phyloP scores from a whole-genome alignment of 2,329 filamentous ascomycete genomes.

The Coleophoma crateriformis region DNA sequence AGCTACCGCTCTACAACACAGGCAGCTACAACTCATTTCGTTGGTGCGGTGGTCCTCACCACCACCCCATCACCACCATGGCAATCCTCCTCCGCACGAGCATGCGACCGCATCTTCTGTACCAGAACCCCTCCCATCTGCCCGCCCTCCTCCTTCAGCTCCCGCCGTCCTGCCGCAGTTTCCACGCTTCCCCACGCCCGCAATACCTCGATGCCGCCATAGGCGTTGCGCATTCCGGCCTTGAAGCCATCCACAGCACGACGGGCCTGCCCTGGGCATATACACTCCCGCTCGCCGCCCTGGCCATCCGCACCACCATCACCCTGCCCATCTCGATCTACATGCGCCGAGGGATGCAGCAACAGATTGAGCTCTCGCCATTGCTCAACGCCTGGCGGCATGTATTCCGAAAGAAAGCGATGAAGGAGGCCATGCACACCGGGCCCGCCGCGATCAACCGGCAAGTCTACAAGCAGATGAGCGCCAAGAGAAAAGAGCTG shows the following conservation, averaged over 20 bases:
- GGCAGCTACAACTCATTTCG: too few relatives aligned
- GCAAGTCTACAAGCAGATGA: constrained; percentile 13
- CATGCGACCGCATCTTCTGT: neutral
- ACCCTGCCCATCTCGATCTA: constrained; percentile 41
- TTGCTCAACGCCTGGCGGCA: constrained; percentile 32
- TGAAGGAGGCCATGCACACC: constrained; percentile 17
- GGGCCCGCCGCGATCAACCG: constrained; percentile 13
- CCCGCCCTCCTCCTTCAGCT: constrained; percentile 11
- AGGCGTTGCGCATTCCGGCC: constrained; percentile 35
- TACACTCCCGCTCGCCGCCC: constrained; percentile 47
- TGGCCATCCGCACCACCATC: constrained; percentile 41
- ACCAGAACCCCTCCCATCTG: neutral
- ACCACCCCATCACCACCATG: too few relatives aligned
- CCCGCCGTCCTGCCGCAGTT: constrained; percentile 30
- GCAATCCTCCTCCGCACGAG: neutral
- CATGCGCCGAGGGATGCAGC: constrained; percentile 30
- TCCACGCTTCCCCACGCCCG: constrained; percentile 40
- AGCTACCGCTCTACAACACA: too few relatives aligned
- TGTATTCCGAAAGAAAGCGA: constrained; percentile 19
- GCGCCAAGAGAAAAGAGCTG: constrained; percentile 22
- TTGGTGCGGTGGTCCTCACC: too few relatives aligned
- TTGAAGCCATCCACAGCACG: constrained; percentile 42
- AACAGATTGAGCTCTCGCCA: constrained; percentile 36
- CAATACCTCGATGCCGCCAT: constrained; percentile 36
- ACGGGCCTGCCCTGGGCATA: constrained; percentile 46